A percentile compares a stretch with the other conserved stretches of the same genome.
phyloP scores from a whole-genome alignment of 805 yeast species.

The Saccharomycopsis amapae region DNA sequence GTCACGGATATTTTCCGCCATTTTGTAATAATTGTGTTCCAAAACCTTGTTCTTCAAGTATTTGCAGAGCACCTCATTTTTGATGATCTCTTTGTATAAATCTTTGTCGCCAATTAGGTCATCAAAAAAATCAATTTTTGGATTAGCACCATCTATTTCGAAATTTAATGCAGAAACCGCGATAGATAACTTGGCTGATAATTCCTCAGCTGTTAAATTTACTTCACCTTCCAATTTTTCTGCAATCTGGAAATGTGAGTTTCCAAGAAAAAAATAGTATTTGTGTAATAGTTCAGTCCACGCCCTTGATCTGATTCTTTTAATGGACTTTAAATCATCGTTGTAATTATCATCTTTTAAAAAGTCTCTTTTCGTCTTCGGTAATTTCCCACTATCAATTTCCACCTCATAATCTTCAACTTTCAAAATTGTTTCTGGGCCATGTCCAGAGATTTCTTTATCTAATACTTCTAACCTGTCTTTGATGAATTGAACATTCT shows the following conservation, averaged over 20 bases:
- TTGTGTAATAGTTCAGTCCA: slow-evolving; percentile 66
- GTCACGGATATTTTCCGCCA: slow-evolving; percentile 57
- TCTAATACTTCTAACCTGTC: slow-evolving; percentile 21
- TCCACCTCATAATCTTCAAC: not conserved
- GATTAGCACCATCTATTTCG: slow-evolving; percentile 14
- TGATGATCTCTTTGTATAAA: slow-evolving; percentile 21
- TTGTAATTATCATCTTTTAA: no score
- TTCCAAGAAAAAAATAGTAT: slow-evolving; percentile 68
- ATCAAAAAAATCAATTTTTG: slow-evolving; percentile 24
- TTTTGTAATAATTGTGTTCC: slow-evolving; percentile 48
- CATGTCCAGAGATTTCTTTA: slow-evolving; percentile 22
- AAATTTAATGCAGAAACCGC: not conserved
- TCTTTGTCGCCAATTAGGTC: slow-evolving; percentile 26
- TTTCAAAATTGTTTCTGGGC: slow-evolving; percentile 16
- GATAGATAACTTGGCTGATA: no score
- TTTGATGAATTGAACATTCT: slow-evolving; percentile 15
- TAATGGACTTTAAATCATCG: slow-evolving; percentile 18
- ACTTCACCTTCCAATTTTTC: slow-evolving; percentile 27
- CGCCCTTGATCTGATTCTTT: slow-evolving; percentile 34
- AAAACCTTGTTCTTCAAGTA: slow-evolving; percentile 30
- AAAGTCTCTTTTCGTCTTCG: no score
- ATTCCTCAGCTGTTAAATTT: slow-evolving; percentile 24
- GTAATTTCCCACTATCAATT: not conserved
- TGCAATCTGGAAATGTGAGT: slow-evolving; percentile 56
- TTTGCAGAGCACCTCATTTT: slow-evolving; percentile 11